phyloP scores from a whole-genome alignment of 805 yeast species.

The Candida argentea region DNA sequence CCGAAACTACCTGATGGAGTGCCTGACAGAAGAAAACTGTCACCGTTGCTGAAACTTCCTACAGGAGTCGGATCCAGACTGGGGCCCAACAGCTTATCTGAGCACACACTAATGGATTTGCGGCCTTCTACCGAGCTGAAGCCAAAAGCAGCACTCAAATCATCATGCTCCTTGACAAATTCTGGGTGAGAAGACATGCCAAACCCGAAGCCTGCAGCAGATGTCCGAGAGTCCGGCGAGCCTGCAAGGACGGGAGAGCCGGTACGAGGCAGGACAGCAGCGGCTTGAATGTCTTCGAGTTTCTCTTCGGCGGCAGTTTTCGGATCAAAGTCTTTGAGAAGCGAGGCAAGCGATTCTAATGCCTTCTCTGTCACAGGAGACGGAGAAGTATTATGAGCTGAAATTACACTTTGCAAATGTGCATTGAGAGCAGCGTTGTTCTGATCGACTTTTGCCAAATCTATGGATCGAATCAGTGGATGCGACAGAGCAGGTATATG shows the following conservation, averaged over 20 bases:
- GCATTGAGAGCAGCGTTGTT: too few relatives aligned
- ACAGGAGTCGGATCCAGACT: too few relatives aligned
- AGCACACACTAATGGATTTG: conserved; percentile 2
- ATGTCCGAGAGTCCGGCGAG: conserved; percentile 1
- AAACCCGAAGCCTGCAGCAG: conserved; percentile 11
- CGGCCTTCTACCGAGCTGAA: conserved; percentile 1
- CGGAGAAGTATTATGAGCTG: too few relatives aligned
- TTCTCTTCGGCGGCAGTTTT: conserved; percentile 41
- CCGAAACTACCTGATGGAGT: not conserved
- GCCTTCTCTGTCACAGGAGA: conserved; percentile 41
- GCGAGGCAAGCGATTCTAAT: conserved; percentile 73
- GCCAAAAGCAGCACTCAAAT: not conserved
- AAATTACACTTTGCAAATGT: too few relatives aligned
- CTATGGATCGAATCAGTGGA: too few relatives aligned
- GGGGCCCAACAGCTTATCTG: conserved; percentile 13
- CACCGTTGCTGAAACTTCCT: too few relatives aligned
- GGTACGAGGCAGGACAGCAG: not conserved
- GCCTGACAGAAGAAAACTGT: conserved; percentile 6
- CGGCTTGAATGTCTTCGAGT: conserved; percentile 1
- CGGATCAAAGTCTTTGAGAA: conserved; percentile 63
- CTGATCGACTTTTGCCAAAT: too few relatives aligned
- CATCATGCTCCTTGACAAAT: conserved; percentile 5
- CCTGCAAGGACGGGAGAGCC: conserved; percentile 18
- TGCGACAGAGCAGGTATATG: too few relatives aligned
- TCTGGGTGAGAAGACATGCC: too few relatives aligned